These are phyloP conservation scores for Hemileccinum rubropunctum DNA, from an alignment of 768 basidiomycete genomes.

Conservation along the genomic window DNA sequence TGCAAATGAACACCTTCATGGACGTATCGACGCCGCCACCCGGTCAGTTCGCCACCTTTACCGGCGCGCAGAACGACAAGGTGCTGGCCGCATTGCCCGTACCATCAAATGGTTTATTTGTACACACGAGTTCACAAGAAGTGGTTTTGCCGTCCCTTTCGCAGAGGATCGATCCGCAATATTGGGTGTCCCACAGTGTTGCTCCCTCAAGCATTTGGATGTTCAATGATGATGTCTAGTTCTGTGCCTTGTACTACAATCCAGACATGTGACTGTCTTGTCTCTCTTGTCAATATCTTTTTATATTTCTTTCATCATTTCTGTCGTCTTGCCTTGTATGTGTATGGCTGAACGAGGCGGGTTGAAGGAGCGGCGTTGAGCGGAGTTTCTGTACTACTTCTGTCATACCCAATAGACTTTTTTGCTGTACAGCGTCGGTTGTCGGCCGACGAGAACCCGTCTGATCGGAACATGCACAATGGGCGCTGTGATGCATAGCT, in stretches of 20 bases:
- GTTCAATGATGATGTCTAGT: conserved; percentile 15
- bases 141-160: conserved; percentile 2
- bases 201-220: conserved; percentile 16
- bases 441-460: neutral
- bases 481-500: neutral
- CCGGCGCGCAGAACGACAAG: conserved; percentile 37
- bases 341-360: conserved; percentile 19
- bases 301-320: conserved; percentile 1
- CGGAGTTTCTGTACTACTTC: conserved; percentile 14
- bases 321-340: conserved; percentile 23
- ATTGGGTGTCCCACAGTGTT: conserved; percentile 12
- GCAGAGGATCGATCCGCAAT: conserved; percentile 13
- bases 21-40: conserved; percentile 40
- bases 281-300: conserved; percentile 24
- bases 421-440: neutral
- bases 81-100: conserved; percentile 17
- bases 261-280: neutral
- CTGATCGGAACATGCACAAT: neutral
- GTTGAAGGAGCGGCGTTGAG: conserved; percentile 16
- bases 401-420: conserved; percentile 28
- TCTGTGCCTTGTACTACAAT: neutral
- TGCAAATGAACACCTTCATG: conserved; percentile 53
- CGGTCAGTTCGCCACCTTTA: conserved; percentile 36
- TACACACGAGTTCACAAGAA: conserved; percentile 21
- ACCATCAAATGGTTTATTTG: conserved; percentile 15